These are phyloP conservation scores for Uronychia setigera DNA, from an alignment of 73 alveolate species.

Conservation along the genomic window DNA sequence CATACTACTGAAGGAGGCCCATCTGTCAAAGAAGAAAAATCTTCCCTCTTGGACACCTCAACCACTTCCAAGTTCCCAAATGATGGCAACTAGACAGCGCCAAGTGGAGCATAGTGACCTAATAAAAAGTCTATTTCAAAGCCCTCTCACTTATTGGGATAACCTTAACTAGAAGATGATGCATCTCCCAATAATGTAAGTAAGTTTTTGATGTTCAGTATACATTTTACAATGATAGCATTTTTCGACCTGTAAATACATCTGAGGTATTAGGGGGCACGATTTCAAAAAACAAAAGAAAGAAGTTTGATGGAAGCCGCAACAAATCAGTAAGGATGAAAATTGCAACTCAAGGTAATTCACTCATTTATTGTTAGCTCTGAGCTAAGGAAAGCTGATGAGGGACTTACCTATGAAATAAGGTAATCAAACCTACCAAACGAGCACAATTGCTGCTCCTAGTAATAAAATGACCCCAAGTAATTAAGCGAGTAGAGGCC, in stretches of 20 bases:
- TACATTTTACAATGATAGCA: background rate
- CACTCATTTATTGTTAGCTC: background rate
- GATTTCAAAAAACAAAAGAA: background rate
- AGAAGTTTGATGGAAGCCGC: background rate
- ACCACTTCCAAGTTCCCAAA: no score
- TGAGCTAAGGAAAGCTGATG: background rate
- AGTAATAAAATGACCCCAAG: background rate
- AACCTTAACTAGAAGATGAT: background rate
- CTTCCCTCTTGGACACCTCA: no score
- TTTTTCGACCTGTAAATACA: no score
- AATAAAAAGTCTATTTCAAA: no score
- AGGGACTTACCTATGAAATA: background rate
- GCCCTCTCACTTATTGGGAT: background rate
- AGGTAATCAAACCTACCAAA: constrained; percentile 3
- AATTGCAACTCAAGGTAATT: background rate
- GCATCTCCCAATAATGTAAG: background rate
- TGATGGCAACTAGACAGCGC: no score
- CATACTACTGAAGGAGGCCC: background rate
- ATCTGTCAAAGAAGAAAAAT: background rate
- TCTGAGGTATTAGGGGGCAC: background rate
- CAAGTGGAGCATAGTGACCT: no score
- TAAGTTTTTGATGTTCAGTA: background rate
- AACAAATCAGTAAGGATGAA: background rate
- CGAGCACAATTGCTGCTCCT: background rate
- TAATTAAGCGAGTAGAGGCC: no score